Evolutionary conservation across 1,284 basidiomycete species (phyloP), one percentile per base, ranked within the genome.

Genomic region (Leucoagaricus sp.): DNA sequence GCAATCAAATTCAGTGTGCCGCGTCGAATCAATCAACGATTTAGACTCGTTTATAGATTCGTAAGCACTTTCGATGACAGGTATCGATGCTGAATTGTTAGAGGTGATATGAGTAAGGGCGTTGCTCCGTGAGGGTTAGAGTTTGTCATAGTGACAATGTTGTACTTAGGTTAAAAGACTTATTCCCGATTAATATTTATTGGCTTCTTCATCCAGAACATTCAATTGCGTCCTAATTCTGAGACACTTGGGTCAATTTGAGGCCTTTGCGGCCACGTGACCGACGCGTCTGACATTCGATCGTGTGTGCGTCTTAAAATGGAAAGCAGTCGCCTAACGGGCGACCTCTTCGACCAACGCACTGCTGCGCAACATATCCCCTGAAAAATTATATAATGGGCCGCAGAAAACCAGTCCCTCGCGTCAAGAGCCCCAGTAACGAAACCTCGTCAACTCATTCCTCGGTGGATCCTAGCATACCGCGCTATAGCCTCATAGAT

Each of bases 401-500:
- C 10, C 59, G 58, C 63, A 60, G 71, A 58, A 71, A 72, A 58
- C 64, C 69, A 21, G 66, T 51, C 29, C 68, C 69, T 38, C 59
- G 63, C 34, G 25, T 48, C 12, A 51, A 60, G 47, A 61, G 61
- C 10, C 63, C 64, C n/a, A 51, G 38, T 31, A 58, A 63, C 48
- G 62, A 67, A 33, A 46, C 51, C 15, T 54, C 58, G 23, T 49
- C 57, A 21, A 41, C 49, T 0, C 54, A 58, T 51, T 56, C 59
- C 19, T 64, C 68, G 29, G 70, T 63, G 8, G 72, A 74, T 52
- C 63, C 73, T 10, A 61, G 63, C 33, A 51, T 74, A 29, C 62
- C 60, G 40, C 68, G 70, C 47, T 73, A 73, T 55, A 72, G 68
- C 44, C 65, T 74, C 33, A 67, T 68, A 13, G 71, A 75, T 53